Evolutionary conservation across 768 basidiomycete species (phyloP).

Genomic region (Boletus insuetus): DNA sequence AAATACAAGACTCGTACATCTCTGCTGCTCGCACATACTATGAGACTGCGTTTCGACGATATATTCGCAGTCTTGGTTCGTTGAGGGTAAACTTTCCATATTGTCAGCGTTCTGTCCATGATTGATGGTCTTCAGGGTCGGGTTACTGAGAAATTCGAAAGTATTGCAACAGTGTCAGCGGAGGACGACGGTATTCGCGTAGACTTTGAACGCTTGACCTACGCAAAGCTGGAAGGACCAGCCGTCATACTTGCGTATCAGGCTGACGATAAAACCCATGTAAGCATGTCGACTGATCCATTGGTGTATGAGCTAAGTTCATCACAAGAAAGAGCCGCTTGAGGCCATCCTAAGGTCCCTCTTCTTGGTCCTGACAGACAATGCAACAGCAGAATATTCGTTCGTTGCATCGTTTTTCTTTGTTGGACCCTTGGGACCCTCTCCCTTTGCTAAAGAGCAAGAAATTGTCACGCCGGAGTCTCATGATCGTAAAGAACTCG

Average conservation of each 20-base stretch:
- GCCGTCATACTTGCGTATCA: constrained; percentile 80
- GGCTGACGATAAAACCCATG: constrained; percentile 86
- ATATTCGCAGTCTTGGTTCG: constrained; percentile 75
- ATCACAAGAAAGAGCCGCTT: constrained; percentile 66
- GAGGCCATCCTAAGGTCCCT: constrained; percentile 86
- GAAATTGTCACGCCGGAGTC: constrained; percentile 38
- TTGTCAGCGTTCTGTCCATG: background rate
- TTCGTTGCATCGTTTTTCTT: constrained; percentile 87
- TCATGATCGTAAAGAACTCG: constrained; percentile 37
- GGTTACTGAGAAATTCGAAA: constrained; percentile 65
- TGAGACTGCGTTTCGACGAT: constrained; percentile 92
- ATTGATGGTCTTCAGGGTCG: constrained; percentile 47
- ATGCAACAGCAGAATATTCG: constrained; percentile 87
- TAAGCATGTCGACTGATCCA: constrained; percentile 41
- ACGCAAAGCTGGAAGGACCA: constrained; percentile 77
- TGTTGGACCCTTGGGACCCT: constrained; percentile 22
- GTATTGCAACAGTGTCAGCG: constrained; percentile 48
- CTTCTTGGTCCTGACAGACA: constrained; percentile 90
- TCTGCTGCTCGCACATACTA: constrained; percentile 85
- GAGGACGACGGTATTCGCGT: constrained; percentile 39
- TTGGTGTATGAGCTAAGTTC: constrained; percentile 12
- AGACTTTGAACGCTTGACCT: constrained; percentile 56
- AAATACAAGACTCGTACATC: constrained; percentile 85
- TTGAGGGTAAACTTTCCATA: constrained; percentile 55
- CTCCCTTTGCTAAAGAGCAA: constrained; percentile 34